These are phyloP conservation scores for Dendrocalamus sinicus DNA, from an alignment of 176 grass and related monocot genomes.

Conservation along the genomic window DNA sequence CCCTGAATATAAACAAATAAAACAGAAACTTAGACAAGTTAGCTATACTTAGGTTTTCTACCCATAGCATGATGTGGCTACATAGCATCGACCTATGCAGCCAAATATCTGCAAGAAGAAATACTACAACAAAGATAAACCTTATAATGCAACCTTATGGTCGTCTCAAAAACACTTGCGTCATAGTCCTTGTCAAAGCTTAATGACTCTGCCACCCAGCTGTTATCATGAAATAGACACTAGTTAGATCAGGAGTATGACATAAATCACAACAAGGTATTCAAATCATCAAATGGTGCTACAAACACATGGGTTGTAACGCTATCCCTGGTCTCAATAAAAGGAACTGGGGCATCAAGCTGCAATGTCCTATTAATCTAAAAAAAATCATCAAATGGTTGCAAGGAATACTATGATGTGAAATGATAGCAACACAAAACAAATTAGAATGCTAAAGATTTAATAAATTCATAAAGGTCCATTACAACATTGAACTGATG, in stretches of 20 bases:
- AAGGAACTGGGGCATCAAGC: too few relatives aligned
- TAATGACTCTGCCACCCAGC: constrained; percentile 91
- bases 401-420: constrained; percentile 25
- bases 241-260: constrained; percentile 38
- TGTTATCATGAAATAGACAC: constrained; percentile 54
- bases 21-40: constrained; percentile 46
- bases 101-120: constrained; percentile 39
- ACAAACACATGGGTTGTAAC: too few relatives aligned
- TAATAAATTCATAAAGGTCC: constrained; percentile 6
- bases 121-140: constrained; percentile 74
- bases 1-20: constrained; percentile 62
- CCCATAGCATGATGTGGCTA: background rate
- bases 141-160: constrained; percentile 99
- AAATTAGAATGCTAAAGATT: constrained; percentile 27
- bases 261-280: constrained; percentile 41
- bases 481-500: constrained; percentile 17
- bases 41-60: constrained; percentile 34
- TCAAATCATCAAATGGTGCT: background rate
- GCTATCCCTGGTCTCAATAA: too few relatives aligned
- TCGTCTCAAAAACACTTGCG: constrained; percentile 98
- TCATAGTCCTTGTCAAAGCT: constrained; percentile 98
- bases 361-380: too few relatives aligned
- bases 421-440: background rate
- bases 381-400: background rate
- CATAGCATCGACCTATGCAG: constrained; percentile 20